Conservation (phyloP, 768 basidiomycete genomes). For the Boletus eberwhitei region DNA sequence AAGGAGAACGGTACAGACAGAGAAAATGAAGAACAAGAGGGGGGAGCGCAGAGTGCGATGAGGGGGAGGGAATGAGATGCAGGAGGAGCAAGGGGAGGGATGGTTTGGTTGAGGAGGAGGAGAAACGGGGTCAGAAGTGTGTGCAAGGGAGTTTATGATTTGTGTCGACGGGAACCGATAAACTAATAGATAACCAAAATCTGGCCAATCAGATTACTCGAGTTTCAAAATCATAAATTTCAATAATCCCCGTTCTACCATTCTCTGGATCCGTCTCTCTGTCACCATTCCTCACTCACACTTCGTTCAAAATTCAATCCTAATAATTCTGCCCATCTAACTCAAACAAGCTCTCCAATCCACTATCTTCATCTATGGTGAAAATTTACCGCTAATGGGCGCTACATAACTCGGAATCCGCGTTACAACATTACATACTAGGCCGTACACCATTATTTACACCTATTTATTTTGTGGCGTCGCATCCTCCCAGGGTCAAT, state of each 20-base stretch:
- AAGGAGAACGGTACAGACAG: not conserved
- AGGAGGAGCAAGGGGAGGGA: not conserved
- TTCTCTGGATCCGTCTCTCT: slow-evolving; percentile 4
- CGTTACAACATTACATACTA: slow-evolving; percentile 28
- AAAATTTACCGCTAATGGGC: slow-evolving; percentile 31
- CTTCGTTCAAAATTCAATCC: not conserved
- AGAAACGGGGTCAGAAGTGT: slow-evolving; percentile 27
- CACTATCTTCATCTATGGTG: slow-evolving; percentile 13
- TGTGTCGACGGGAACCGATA: slow-evolving; percentile 37
- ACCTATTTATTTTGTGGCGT: slow-evolving; percentile 25
- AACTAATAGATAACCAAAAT: slow-evolving; percentile 38
- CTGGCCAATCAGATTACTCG: slow-evolving; percentile 35
- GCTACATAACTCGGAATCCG: slow-evolving; percentile 28
- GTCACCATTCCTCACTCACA: not conserved
- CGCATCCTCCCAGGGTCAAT: slow-evolving; percentile 27
- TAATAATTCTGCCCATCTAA: not conserved
- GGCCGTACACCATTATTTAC: slow-evolving; percentile 16
- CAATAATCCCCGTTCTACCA: slow-evolving; percentile 12
- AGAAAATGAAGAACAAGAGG: not conserved
- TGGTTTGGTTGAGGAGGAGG: slow-evolving; percentile 21
- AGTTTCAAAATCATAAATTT: slow-evolving; percentile 25
- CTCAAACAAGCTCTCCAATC: not conserved
- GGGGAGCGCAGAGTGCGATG: not conserved
- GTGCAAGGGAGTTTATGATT: slow-evolving; percentile 34
- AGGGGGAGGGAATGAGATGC: not conserved